Conservation (phyloP, 2,329 filamentous ascomycete genomes). For the Phyllachora maydis region DNA sequence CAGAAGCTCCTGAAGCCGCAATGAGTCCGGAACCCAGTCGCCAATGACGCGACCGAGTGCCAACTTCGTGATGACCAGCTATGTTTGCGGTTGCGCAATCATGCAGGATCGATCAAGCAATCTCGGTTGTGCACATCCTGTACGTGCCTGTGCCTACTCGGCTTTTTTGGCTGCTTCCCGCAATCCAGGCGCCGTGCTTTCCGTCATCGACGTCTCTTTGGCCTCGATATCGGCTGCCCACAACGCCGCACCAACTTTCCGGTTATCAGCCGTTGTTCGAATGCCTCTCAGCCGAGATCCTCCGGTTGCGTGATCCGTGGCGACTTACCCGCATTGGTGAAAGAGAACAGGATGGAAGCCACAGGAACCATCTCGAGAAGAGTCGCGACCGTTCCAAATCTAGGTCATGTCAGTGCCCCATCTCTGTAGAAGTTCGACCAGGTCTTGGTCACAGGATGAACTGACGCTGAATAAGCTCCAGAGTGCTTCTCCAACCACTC, state of each 20-base stretch:
- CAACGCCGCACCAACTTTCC: slow-evolving; percentile 67
- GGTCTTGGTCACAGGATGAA: slow-evolving; percentile 8
- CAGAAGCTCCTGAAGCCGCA: no score
- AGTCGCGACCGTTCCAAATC: slow-evolving; percentile 55
- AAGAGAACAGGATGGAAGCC: slow-evolving; percentile 64
- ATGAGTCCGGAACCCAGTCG: no score
- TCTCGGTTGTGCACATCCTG: slow-evolving; percentile 4
- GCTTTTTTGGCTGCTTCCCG: slow-evolving; percentile 26
- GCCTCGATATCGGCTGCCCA: slow-evolving; percentile 77
- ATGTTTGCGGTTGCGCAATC: slow-evolving; percentile 2
- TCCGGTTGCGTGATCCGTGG: background rate
- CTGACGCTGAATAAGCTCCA: slow-evolving; percentile 65
- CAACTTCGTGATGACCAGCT: no score
- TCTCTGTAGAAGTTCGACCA: background rate
- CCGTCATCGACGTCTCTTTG: slow-evolving; percentile 24
- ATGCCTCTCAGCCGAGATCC: background rate
- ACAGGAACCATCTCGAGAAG: slow-evolving; percentile 73
- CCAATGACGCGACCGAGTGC: no score
- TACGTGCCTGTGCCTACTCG: slow-evolving; percentile 15
- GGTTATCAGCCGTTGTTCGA: slow-evolving; percentile 1
- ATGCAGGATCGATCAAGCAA: slow-evolving; percentile 5
- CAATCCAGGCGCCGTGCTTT: slow-evolving; percentile 26
- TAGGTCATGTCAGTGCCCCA: slow-evolving; percentile 17
- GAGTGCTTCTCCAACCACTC: slow-evolving; percentile 50
- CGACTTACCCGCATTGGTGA: slow-evolving; percentile 56